A percentile compares a stretch with the other conserved stretches of the same genome.
Evolutionary conservation across 768 basidiomycete genomes (phyloP).

Genomic region (Strobilomyces echinocephalus): DNA sequence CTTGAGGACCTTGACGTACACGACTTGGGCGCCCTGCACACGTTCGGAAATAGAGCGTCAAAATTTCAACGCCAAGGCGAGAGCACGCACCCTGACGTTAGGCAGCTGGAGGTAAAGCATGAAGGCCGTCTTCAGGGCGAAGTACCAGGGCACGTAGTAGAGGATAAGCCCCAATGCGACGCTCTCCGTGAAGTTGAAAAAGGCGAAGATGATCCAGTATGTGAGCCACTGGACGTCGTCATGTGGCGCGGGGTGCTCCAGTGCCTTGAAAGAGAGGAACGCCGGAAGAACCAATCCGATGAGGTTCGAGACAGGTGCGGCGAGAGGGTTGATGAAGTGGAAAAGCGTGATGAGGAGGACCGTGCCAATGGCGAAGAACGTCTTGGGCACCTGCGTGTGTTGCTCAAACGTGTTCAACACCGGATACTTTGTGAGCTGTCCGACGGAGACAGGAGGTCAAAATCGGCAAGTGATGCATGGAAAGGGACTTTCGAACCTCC

Average conservation of each 20-base stretch:
- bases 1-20: constrained; percentile 74
- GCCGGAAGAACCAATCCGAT: constrained; percentile 94
- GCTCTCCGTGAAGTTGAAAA: constrained; percentile 89
- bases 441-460: constrained; percentile 1
- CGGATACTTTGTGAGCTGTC: constrained; percentile 80
- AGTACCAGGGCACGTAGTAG: constrained; percentile 95
- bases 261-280: constrained; percentile 91
- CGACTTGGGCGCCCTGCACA: constrained; percentile 75
- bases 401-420: constrained; percentile 79
- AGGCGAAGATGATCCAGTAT: constrained; percentile 95
- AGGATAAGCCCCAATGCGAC: constrained; percentile 79
- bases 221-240: constrained; percentile 97
- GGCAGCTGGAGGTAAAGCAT: constrained; percentile 91
- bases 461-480: not conserved
- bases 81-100: constrained; percentile 65
- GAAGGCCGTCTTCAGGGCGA: constrained; percentile 85
- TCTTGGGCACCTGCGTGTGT: constrained; percentile 90
- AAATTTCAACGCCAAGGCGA: not conserved
- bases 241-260: constrained; percentile 77
- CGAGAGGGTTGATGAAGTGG: constrained; percentile 87
- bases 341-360: constrained; percentile 62
- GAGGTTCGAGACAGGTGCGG: constrained; percentile 87
- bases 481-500: constrained; percentile 57
- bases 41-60: not conserved
- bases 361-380: constrained; percentile 77